These are phyloP conservation scores for Aspergillus egyptiacus DNA, from an alignment of 495 filamentous ascomycete species.

Conservation along the genomic window DNA sequence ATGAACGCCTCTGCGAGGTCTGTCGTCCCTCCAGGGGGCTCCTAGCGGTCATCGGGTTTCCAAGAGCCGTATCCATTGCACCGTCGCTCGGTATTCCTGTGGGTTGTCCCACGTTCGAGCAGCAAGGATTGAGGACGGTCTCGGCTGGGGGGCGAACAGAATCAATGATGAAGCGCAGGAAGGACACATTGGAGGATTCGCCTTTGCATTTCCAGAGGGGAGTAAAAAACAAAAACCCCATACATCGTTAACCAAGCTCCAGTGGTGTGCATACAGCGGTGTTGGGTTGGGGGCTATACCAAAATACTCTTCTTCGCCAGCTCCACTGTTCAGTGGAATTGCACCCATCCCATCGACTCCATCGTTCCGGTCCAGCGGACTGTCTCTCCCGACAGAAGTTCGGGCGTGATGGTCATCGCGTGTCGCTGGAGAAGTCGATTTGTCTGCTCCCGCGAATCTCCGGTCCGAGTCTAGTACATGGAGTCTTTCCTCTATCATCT, in stretches of 20 bases:
- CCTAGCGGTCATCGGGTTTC: not conserved
- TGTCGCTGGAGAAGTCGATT: not conserved
- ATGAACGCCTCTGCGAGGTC: not conserved
- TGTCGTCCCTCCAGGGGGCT: not conserved
- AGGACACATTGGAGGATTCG: not conserved
- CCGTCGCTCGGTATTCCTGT: no score
- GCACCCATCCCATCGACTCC: conserved; percentile 5
- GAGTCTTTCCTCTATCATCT: not conserved
- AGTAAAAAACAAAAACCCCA: no score
- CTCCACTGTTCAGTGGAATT: not conserved
- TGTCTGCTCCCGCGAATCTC: not conserved
- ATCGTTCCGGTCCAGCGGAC: not conserved
- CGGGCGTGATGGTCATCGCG: no score
- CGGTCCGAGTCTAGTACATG: not conserved
- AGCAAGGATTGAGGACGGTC: no score
- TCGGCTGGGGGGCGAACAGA: not conserved
- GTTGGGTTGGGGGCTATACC: no score
- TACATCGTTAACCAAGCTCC: no score
- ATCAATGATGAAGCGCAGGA: not conserved
- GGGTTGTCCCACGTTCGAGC: not conserved
- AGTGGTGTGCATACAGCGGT: no score
- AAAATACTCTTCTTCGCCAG: conserved; percentile 2
- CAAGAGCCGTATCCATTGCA: no score
- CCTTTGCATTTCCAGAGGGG: not conserved
- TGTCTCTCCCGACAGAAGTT: not conserved